These are phyloP conservation scores for Lactarius vividus DNA, from an alignment of 768 basidiomycete genomes.

Conservation along the genomic window DNA sequence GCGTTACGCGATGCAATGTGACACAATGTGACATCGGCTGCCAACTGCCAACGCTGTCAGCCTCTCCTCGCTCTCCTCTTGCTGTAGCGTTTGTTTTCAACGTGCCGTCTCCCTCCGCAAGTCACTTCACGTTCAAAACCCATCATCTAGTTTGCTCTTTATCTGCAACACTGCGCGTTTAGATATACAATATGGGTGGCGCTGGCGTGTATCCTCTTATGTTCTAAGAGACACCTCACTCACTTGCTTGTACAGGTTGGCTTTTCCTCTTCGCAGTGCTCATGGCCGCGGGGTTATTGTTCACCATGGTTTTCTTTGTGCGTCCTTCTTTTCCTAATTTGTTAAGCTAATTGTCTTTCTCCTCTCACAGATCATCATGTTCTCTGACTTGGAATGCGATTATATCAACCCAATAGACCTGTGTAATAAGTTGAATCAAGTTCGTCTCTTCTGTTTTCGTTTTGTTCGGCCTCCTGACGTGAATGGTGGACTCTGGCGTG, in stretches of 20 bases:
- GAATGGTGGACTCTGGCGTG: not conserved
- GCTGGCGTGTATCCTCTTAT: constrained; percentile 38
- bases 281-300: constrained; percentile 89
- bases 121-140: not conserved
- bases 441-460: constrained; percentile 36
- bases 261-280: constrained; percentile 95
- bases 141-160: not conserved
- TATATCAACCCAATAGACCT: constrained; percentile 99
- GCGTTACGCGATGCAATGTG: not conserved
- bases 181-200: constrained; percentile 38
- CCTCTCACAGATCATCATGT: constrained; percentile 90
- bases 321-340: constrained; percentile 38
- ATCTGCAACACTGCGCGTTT: constrained; percentile 8
- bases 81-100: not conserved
- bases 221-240: not conserved
- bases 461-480: not conserved
- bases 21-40: constrained; percentile 1
- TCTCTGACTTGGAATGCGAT: constrained; percentile 98
- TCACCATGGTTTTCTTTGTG: constrained; percentile 99
- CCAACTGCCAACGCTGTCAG: constrained; percentile 18
- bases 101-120: not conserved
- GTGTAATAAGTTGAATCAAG: constrained; percentile 98
- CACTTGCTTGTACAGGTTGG: constrained; percentile 61
- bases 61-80: not conserved
- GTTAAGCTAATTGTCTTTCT: constrained; percentile 1